Evolutionary conservation across 129 eudicot genomes (phyloP), one percentile per base, ranked within the genome.

Genomic region (Flaveria linearis): DNA sequence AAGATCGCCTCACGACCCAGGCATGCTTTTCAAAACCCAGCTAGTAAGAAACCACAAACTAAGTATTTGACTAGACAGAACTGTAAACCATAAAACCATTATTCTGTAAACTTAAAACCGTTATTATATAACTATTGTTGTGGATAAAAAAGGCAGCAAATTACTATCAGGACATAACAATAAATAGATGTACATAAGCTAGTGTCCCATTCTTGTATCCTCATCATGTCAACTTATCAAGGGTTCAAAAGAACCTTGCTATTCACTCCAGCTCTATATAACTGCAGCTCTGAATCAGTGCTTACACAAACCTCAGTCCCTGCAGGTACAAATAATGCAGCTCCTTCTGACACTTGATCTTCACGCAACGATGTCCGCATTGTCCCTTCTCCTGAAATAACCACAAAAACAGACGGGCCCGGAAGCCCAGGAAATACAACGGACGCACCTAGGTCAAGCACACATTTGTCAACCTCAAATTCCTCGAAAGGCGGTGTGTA

Each of bases 401-500:
- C 88, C 75, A 88, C 28, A 57, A 85, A 93, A 30, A 93, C 76
- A 18, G 93, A 89, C 1, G 98, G 97, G 26, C 98, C 91, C 0
- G 86, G 79, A 30, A 79, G 47, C n/a, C 86, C 86, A 9, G 96
- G 87, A 69, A 91, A 87, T 6, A 78, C 84, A 53, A 73, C 84
- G 4, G 89, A 73, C 7, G 72, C 51, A n/a, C 85, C 90, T 51
- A 66, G 41, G 14, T 82, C 64, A 10, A 94, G 85, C 77, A 79
- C 36, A 33, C 96, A 90, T 7, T 77, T 85, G 20, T 93, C 98
- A 56, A 92, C 92, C 89, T 92, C 98, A 76, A 92, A 92, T 78
- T 92, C 98, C 67, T 92, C 94, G 33, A 89, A 90, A 47, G 96
- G 98, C 57, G 98, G 96, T 0, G 55, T 84, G 82, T 92, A 92